phyloP scores from a whole-genome alignment of 768 basidiomycete species.

The Suillus luteus region DNA sequence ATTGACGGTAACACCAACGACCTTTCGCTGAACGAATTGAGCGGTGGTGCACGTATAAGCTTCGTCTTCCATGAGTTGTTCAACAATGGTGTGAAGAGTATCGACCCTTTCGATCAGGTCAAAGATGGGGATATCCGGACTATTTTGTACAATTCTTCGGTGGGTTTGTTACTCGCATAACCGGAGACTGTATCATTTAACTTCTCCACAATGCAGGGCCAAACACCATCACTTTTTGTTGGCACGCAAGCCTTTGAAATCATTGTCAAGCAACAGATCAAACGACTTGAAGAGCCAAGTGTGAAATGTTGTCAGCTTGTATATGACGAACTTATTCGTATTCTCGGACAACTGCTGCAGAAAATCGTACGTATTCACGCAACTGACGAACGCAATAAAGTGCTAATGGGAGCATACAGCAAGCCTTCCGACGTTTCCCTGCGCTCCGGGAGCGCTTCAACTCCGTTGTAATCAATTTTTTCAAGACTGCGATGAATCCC shows the following conservation, averaged over 20 bases:
- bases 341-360: slow-evolving; percentile 84
- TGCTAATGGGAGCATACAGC: slow-evolving; percentile 46
- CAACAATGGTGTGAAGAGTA: slow-evolving; percentile 93
- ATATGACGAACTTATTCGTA: slow-evolving; percentile 96
- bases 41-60: slow-evolving; percentile 98
- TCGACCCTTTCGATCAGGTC: slow-evolving; percentile 98
- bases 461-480: slow-evolving; percentile 93
- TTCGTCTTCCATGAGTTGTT: slow-evolving; percentile 99
- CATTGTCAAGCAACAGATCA: slow-evolving; percentile 99
- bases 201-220: slow-evolving; percentile 59
- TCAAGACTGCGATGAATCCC: slow-evolving; percentile 91
- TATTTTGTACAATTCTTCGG: slow-evolving; percentile 96
- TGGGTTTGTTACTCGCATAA: slow-evolving; percentile 41
- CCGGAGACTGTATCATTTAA: background rate
- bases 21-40: slow-evolving; percentile 90
- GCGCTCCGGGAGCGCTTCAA: slow-evolving; percentile 97
- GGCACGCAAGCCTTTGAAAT: slow-evolving; percentile 97
- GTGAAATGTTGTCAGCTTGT: slow-evolving; percentile 95
- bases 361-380: slow-evolving; percentile 69
- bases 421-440: slow-evolving; percentile 95
- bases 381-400: slow-evolving; percentile 6
- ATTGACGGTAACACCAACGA: slow-evolving; percentile 99
- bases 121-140: slow-evolving; percentile 98
- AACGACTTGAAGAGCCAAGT: slow-evolving; percentile 90
- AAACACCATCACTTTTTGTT: slow-evolving; percentile 94